Percentiles rank a stretch among this genome's conserved stretches.
Evolutionary conservation across 129 eudicot genomes (phyloP).

Genomic region (Artemisia tridentata): DNA sequence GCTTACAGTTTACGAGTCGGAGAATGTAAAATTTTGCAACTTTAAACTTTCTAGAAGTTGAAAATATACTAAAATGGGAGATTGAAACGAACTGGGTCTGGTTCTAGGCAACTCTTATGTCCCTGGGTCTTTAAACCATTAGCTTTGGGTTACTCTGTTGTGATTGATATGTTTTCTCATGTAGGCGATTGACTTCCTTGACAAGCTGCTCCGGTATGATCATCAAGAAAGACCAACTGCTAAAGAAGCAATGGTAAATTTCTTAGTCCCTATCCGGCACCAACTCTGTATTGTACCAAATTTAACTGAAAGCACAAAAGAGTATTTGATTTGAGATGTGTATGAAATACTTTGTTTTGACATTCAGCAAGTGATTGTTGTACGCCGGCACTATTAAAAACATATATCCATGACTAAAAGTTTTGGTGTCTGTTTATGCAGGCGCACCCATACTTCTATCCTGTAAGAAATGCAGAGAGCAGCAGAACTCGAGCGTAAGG

Average conservation of each 20-base stretch:
- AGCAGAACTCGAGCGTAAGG: slow-evolving; percentile 62
- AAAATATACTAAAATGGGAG: no score
- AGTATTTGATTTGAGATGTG: not conserved
- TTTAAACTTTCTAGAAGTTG: no score
- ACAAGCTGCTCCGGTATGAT: slow-evolving; percentile 76
- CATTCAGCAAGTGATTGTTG: no score
- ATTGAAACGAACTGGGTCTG: no score
- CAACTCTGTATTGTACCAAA: not conserved
- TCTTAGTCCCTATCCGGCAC: no score
- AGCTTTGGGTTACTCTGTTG: not conserved
- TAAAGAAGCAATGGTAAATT: slow-evolving; percentile 83
- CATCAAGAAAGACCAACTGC: slow-evolving; percentile 97
- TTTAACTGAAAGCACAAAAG: not conserved
- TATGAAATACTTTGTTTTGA: not conserved
- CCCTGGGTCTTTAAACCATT: not conserved
- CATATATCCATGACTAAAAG: not conserved
- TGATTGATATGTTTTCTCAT: not conserved
- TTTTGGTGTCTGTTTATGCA: slow-evolving; percentile 26
- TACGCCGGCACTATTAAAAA: no score
- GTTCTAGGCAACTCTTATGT: no score
- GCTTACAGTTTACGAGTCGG: no score
- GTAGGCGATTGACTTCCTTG: slow-evolving; percentile 87
- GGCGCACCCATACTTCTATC: slow-evolving; percentile 86
- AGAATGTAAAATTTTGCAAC: no score
- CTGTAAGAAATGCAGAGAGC: slow-evolving; percentile 78